phyloP scores from a whole-genome alignment of 306 rosid species.

The Lathyrus tuberosus region DNA sequence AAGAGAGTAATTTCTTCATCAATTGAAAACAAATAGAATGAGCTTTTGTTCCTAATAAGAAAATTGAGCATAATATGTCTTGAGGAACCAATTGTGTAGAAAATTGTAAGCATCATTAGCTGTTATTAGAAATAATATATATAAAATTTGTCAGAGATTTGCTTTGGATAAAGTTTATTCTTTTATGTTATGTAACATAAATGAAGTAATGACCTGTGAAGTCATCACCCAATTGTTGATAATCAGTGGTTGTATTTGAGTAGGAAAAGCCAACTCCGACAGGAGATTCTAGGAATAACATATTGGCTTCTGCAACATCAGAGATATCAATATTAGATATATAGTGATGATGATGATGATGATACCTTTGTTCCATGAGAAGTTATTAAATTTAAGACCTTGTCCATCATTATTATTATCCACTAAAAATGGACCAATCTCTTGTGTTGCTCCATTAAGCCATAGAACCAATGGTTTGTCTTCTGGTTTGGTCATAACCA shows the following conservation, averaged over 20 bases:
- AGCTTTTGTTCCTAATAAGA: no score
- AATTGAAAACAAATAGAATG: no score
- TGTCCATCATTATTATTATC: conserved; percentile 64
- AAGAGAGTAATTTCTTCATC: no score
- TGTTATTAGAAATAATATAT: conserved; percentile 47
- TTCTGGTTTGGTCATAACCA: conserved; percentile 65
- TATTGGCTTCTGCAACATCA: conserved; percentile 81
- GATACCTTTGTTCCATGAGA: conserved; percentile 85
- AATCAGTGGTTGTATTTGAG: conserved; percentile 74
- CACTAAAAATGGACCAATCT: conserved; percentile 96
- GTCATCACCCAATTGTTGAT: conserved; percentile 72
- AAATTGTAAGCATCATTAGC: conserved; percentile 83
- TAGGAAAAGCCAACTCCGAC: conserved; percentile 74
- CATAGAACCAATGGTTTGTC: conserved; percentile 82
- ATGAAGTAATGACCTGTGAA: conserved; percentile 65
- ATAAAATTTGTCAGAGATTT: conserved; percentile 33
- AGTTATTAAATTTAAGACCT: conserved; percentile 67
- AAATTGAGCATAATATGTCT: no score
- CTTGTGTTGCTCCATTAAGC: conserved; percentile 99
- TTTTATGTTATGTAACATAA: not conserved
- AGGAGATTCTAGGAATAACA: conserved; percentile 82
- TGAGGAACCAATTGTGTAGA: conserved; percentile 81
- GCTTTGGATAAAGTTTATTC: conserved; percentile 29
- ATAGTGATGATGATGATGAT: not conserved
- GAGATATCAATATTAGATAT: conserved; percentile 4